Base-by-base conservation (phyloP, 1,284 basidiomycete species). In the Entoloma clypeatum region DNA sequence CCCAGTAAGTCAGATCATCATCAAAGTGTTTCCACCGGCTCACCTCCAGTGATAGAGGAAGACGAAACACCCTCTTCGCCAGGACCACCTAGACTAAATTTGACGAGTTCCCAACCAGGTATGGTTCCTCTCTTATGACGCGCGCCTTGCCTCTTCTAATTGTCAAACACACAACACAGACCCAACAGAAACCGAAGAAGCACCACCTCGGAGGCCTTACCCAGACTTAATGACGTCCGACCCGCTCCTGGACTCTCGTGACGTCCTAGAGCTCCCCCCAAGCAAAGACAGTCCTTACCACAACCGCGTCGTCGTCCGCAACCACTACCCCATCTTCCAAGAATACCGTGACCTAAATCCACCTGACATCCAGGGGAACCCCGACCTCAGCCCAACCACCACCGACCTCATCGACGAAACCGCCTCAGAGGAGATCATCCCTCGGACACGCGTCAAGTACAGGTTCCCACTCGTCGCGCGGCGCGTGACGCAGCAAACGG, bases 401-500 rank as follows among this genome's bases (percentile, higher is more conserved):
- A 53, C 59, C 0, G 64, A 68, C 38, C 59, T 64, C 17, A 55
- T 56, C 10, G 62, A 61, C 11, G 59, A 61, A 37, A 58, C 62
- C n/a, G 44, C 56, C 17, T 50, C 56, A 2, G 17, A 45, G 26
- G 57, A 58, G 13, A 53, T 52, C 40, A 43, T 55, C 31, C 56
- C 54, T 11, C 41, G 56, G 5, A 45, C 54, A 13, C 48, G 44
- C 14, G 2, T 24, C 21, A 42, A 48, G 26, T 75, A 81, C 57
- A 61, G 71, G 18, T 83, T 79, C 49, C 72, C 77, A 1, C 67
- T 87, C 44, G 60, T 84, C 51, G 59, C 58, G 31, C 76, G 80
- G 3, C 71, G 78, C 34, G 79, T 90, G 52, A 81, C 79, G 3
- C 83, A 87, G 49, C 89, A 92, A 72, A 92, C 89, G 0, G 81